Conservation (phyloP, 352 stramenopile species). For the Phytophthora pseudosyringae region DNA sequence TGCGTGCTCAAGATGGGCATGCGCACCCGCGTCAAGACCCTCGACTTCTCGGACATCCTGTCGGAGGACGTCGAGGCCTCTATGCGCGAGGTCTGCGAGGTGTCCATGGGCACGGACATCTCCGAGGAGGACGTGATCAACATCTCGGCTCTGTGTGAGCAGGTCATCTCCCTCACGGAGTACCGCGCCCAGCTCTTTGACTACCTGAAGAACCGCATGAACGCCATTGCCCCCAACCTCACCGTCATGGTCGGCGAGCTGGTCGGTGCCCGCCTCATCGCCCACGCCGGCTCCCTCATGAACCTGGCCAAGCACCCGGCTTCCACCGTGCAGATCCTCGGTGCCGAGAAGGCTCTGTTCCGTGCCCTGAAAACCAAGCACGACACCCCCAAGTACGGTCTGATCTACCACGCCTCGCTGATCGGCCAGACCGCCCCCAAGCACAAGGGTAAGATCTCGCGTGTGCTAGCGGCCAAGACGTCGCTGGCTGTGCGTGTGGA, state of each 20-base stretch:
- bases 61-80: constrained; percentile 93
- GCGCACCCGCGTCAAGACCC: constrained; percentile 92
- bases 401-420: constrained; percentile 99
- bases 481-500: constrained; percentile 99
- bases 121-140: constrained; percentile 98
- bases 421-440: constrained; percentile 99
- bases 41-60: constrained; percentile 93
- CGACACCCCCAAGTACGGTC: constrained; percentile 99
- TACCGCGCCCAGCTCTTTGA: constrained; percentile 98
- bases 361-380: constrained; percentile 99
- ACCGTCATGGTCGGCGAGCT: constrained; percentile 99
- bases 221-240: constrained; percentile 99
- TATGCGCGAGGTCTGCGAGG: constrained; percentile 98
- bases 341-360: constrained; percentile 99
- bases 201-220: constrained; percentile 99
- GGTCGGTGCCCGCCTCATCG: constrained; percentile 98
- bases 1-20: constrained; percentile 96
- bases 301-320: constrained; percentile 99
- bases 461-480: constrained; percentile 98
- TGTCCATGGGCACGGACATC: constrained; percentile 99
- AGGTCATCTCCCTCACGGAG: constrained; percentile 91
- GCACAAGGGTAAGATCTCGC: constrained; percentile 99
- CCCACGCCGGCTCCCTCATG: constrained; percentile 99
- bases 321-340: constrained; percentile 99
- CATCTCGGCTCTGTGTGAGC: constrained; percentile 94